Evolutionary conservation across 305 asterid genomes (phyloP).

Genomic region (Nicotiana rustica): DNA sequence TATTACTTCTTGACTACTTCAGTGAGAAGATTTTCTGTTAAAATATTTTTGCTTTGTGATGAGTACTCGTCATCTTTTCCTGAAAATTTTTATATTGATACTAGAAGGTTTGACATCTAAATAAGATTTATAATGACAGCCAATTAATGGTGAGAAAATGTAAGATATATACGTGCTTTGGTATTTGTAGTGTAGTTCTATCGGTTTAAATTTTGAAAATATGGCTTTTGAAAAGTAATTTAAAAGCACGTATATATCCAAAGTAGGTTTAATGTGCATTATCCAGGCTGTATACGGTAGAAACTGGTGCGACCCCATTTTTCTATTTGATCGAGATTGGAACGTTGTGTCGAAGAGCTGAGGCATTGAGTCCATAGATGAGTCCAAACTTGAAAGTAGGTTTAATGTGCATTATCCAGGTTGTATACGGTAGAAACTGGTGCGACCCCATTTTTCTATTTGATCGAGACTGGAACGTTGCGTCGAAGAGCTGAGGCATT

Average conservation of each 20-base stretch:
- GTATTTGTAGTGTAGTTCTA: neutral
- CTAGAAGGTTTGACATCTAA: neutral
- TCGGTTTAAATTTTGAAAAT: neutral
- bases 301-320: too few species aligned
- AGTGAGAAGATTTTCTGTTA: constrained; percentile 23
- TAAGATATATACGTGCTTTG: neutral
- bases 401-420: neutral
- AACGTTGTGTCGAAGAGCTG: too few species aligned
- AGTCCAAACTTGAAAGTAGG: neutral
- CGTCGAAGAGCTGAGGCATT: too few species aligned
- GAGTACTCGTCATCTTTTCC: neutral
- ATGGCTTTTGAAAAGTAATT: neutral
- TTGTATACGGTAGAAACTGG: too few species aligned
- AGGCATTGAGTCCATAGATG: neutral
- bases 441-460: too few species aligned
- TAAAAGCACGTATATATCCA: neutral
- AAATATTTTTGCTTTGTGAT: neutral
- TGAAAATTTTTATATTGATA: neutral
- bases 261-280: too few species aligned
- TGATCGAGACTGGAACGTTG: too few species aligned
- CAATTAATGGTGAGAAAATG: neutral
- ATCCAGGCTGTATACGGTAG: too few species aligned
- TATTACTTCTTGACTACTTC: constrained; percentile 14
- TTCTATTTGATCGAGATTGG: too few species aligned
- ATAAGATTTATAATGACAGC: neutral